Evolutionary conservation across 768 basidiomycete genomes (phyloP), one percentile per base, ranked within the genome.

Genomic region (Chalciporus piperatus): DNA sequence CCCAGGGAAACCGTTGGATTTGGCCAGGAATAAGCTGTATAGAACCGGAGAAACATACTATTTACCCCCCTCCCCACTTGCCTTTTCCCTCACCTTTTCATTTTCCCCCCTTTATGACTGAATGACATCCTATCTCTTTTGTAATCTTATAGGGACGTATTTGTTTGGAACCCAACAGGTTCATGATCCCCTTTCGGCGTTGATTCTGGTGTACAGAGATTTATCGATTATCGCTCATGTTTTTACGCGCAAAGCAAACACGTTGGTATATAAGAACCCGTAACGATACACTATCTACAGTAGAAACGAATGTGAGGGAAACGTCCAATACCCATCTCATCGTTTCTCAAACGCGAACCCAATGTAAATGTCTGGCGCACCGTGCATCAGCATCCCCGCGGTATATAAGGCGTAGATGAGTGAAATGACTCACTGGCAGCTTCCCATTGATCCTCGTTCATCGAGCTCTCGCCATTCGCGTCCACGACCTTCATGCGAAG

Each of bases 381-480:
- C 42, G 23, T 27, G 27, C 54, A 48, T 59, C n/a, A 63, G 47
- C n/a, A 45, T 30, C 20, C 5, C 17, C 19, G 7, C 22, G 30
- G 41, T 33, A 16, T 8, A 30, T 40, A 16, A 9, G 7, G 5
- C 16, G 30, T 39, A 8, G 8, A 32, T 19, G 9, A 16, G 22
- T 25, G 10, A 48, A 43, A 30, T 30, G 12, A 82, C 93, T 71
- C 70, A 98, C 97, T 98, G n/a, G 93, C 94, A 56, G 96, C 96
- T 63, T 98, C 94, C 92, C 96, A 97, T 70, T 98, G 95, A 59
- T 90, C 87, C 58, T 89, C 88, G 57, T 94, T 84, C 91, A 98
- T 97, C 47, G 89, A 74, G 62, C 91, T 95, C 71, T 88, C 88
- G 2, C 94, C 93, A 38, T 87, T 78, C 16, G 75, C 72, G 63